Percentiles rank a stretch among this genome's conserved stretches.
Evolutionary conservation across 1,284 basidiomycete species (phyloP).

Genomic region (Cryptococcus deneoformans): DNA sequence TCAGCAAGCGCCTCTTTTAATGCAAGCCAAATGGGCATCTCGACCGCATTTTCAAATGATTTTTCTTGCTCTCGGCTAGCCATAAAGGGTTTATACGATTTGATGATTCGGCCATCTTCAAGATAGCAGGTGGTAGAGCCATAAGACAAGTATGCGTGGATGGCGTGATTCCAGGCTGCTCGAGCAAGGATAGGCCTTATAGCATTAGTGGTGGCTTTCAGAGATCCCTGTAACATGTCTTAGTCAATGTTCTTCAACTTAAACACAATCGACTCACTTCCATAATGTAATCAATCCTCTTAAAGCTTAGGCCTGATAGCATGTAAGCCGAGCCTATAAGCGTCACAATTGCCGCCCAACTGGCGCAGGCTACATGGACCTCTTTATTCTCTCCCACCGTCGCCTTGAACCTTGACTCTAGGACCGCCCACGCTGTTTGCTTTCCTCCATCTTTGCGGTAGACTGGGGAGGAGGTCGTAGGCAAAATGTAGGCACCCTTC

Average conservation of each 20-base stretch:
- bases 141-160: slow-evolving; percentile 42
- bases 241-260: not conserved
- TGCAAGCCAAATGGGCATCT: slow-evolving; percentile 27
- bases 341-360: slow-evolving; percentile 43
- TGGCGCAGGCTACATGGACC: slow-evolving; percentile 46
- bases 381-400: slow-evolving; percentile 28
- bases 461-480: slow-evolving; percentile 10
- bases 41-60: slow-evolving; percentile 10
- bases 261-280: slow-evolving; percentile 31
- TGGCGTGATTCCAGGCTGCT: slow-evolving; percentile 46
- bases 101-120: slow-evolving; percentile 21
- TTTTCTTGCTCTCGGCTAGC: slow-evolving; percentile 19
- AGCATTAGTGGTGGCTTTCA: slow-evolving; percentile 31
- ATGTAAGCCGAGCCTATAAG: slow-evolving; percentile 43
- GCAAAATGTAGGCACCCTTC: slow-evolving; percentile 14
- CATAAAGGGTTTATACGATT: slow-evolving; percentile 32
- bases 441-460: slow-evolving; percentile 28
- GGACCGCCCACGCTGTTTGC: slow-evolving; percentile 30
- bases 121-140: slow-evolving; percentile 19
- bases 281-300: slow-evolving; percentile 41
- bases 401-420: slow-evolving; percentile 34
- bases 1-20: slow-evolving; percentile 1
- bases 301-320: slow-evolving; percentile 13
- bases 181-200: slow-evolving; percentile 33
- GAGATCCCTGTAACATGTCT: slow-evolving; percentile 23